Evolutionary conservation across 108 stramenopile species (phyloP), one percentile per base, ranked within the genome.

Genomic region (Nitzschia putrida): DNA sequence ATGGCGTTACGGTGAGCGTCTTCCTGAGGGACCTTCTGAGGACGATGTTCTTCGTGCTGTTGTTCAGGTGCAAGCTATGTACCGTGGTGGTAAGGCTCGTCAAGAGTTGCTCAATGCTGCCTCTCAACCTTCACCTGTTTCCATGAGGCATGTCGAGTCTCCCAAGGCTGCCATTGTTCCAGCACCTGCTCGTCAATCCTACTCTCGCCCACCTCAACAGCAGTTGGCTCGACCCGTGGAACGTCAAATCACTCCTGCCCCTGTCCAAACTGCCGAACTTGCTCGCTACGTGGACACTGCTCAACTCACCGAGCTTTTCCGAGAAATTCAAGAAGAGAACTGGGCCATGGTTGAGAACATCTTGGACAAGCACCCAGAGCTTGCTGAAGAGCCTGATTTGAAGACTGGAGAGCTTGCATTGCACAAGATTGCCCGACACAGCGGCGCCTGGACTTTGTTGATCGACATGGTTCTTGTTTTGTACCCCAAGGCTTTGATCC

Each of bases 271-370:
- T 16, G 64, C 41, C 21, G 38, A 71, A 8, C 37, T 70, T 12
- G 47, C 53, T 42, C 45, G 41, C 10, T 66, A 71, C 43, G 58
- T 51, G 13, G 75, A 73, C n/a, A 40, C 38, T n/a, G 64, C 81
- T 8, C 47, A 57, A 47, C 47, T 78, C 55, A 68, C 44, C 59
- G 86, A 84, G 47, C 80, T 93, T 11, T 83, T 81, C 23, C 78
- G 69, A 39, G 73, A 87, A 24, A 88, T 93, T 38, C 83, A 87
- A 24, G 80, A 86, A 57, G 88, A 94, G 34, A 90, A 94, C 66
- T 94, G 93, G 93, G 84, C 88, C 29, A 87, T 87, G 78, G 93
- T 91, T 11, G 93, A 94, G 57, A 87, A 82, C 41, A 85, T 94
- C 68, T 75, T 94, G 26, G 90, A 94, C 71, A 88, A 89, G 65